Evolutionary conservation across 129 eudicot genomes (phyloP).

Genomic region (Deinandra increscens): DNA sequence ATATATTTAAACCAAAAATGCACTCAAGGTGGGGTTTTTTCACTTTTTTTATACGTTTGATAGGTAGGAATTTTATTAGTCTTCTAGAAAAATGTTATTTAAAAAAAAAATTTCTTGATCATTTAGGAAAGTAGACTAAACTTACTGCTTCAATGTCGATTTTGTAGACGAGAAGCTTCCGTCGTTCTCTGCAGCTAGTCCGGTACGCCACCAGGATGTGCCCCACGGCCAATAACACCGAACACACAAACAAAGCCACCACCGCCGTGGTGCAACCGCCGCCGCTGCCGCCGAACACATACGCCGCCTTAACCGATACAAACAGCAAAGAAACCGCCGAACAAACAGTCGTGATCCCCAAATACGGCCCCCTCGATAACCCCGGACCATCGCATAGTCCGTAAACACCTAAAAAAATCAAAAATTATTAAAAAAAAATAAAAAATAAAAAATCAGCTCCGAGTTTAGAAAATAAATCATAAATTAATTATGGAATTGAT

Average conservation of each 20-base stretch:
- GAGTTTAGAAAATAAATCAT: neutral
- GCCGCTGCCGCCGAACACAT: slow-evolving; percentile 46
- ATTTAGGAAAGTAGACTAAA: slow-evolving; percentile 33
- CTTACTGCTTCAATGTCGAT: slow-evolving; percentile 98
- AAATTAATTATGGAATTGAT: neutral
- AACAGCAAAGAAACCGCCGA: slow-evolving; percentile 74
- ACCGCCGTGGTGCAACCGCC: slow-evolving; percentile 37
- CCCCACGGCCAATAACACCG: slow-evolving; percentile 64
- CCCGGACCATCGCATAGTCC: slow-evolving; percentile 90
- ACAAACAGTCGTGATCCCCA: slow-evolving; percentile 71
- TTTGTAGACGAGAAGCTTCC: slow-evolving; percentile 87
- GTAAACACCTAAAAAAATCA: too few relatives aligned
- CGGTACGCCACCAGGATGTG: slow-evolving; percentile 86
- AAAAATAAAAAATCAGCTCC: neutral
- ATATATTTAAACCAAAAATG: neutral
- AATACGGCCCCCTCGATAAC: slow-evolving; percentile 80
- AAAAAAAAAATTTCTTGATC: too few relatives aligned
- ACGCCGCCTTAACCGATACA: slow-evolving; percentile 83
- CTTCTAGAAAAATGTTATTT: too few relatives aligned
- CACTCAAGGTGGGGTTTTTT: slow-evolving; percentile 24
- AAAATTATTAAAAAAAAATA: slow-evolving; percentile 7
- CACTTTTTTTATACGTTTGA: neutral
- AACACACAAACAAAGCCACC: slow-evolving; percentile 65
- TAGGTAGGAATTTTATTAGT: slow-evolving; percentile 1
- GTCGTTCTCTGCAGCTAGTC: slow-evolving; percentile 88